Conservation (phyloP, 768 basidiomycete species). For the Auricularia sp. region DNA sequence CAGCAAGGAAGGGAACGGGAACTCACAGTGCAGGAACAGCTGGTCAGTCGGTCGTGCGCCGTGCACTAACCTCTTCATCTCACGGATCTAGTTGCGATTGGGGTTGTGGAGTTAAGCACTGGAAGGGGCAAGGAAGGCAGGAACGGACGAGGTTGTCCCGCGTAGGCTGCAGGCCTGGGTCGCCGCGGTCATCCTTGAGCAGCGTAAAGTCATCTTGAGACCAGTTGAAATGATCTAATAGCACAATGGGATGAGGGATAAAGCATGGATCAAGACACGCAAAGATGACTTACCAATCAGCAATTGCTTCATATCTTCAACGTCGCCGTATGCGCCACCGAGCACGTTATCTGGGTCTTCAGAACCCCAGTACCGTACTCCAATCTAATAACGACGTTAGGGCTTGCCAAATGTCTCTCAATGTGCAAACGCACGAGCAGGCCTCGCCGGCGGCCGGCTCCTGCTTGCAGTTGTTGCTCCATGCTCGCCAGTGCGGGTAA, state of each 20-base stretch:
- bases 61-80: not conserved
- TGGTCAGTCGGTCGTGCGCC: conserved; percentile 3
- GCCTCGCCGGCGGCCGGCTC: not conserved
- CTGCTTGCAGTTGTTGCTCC: not conserved
- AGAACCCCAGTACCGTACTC: not conserved
- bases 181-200: not conserved
- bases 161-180: not conserved
- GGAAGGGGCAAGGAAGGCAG: not conserved
- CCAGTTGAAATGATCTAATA: not conserved
- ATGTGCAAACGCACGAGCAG: not conserved
- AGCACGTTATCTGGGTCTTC: not conserved
- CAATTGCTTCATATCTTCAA: conserved; percentile 7
- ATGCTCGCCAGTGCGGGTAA: not conserved
- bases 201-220: not conserved
- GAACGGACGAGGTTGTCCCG: not conserved
- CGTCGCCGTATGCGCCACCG: conserved; percentile 1
- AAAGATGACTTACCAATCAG: conserved; percentile 2
- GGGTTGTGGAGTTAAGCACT: not conserved
- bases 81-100: not conserved
- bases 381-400: not conserved
- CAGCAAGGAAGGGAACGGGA: not conserved
- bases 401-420: not conserved
- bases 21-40: not conserved
- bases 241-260: not conserved
- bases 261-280: not conserved